Base-by-base conservation (phyloP, 2,329 filamentous ascomycete species). In the Huntiella omanensis region DNA sequence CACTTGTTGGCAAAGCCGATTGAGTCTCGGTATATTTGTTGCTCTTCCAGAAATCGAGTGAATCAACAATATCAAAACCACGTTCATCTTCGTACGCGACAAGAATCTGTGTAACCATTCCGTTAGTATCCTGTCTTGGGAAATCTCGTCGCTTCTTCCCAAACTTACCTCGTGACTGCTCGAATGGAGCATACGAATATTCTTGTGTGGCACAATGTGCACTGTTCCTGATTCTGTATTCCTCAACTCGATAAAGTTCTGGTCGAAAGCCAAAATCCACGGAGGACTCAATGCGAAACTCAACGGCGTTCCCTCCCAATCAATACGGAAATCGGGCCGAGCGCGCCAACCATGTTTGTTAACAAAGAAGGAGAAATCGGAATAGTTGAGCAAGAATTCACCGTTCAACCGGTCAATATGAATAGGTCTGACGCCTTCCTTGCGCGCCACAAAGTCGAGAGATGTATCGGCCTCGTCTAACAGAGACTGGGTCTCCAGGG, bases 281-380 rank as follows among this genome's bases (percentile, higher is more conserved):
- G 91, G 91, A 57, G 92, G 92, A 54, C 86, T 94, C 46, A 96
- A 77, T 1, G 91, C 91, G 62, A 98, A 98, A 49, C 79, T 80
- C 56, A 85, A 81, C 36, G 91, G 91, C 39, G 77, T 83, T 48
- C 91, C 91, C 65, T 98, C 91, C 91, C 91, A 98, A 52, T 88
- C 82, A 58, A 98, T 94, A 56, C 82, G 80, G 91, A 91, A 98
- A 62, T 98, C 91, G 4, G 87, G 86, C 56, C 87, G 74, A 46
- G 88, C 88, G 52, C 91, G 78, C 91, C 91, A 98, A 34, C 91
- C 91, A 60, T 98, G 96, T 56, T 91, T 77, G 63, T 98, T 96
- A 59, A 98, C 91, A 57, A 96, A 98, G 74, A 98, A 98, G 10
- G 85, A 94, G 63, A 95, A 98, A 60, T 98, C 91, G 4, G 85